Base-by-base conservation (phyloP, 371 early-diverging fungal species). In the Lichtheimia hyalospora region DNA sequence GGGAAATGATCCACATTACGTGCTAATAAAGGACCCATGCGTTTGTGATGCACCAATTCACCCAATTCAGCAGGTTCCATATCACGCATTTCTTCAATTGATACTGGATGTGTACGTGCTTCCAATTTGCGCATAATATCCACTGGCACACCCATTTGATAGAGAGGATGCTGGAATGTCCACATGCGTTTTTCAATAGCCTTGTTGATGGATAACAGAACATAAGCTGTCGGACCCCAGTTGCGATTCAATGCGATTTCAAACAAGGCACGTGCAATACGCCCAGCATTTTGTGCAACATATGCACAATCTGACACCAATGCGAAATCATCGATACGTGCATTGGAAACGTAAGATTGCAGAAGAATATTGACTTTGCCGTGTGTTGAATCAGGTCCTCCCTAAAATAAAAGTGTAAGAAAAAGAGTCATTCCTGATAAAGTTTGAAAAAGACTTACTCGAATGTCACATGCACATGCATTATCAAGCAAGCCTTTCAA, bases 261-360 rank as follows among this genome's bases (percentile, higher is more conserved):
- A 73, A 97, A 97, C 51, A 98, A 63, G 2, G 97, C 97, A 16
- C 98, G 88, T n/a, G 96, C 81, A 55, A 99, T 91, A 62, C 99
- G 91, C 0, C 89, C 89, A 0, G 94, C 90, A 69, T 96, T 97
- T 69, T 97, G 96, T 7, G 92, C 89, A 7, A 99, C 92, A 67
- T 96, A 98, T 0, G 89, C 90, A 44, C 87, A 82, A 69, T 99
- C 99, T 0, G 97, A 93, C 2, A 94, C 88, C 39, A 98, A 79
- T 0, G 96, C 92, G 82, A 96, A 97, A 63, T 95, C 96, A 27
- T 95, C 92, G 51, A 96, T 72, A 14, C 65, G 79, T 0, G 86
- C 84, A 41, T 89, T 82, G 3, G 95, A 92, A 41, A 99, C 89
- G 58, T 85, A 89, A 0, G 93, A 67, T 68, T 97, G 97, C 27